Conservation (phyloP, 148 eudicot species). For the Amaranthus palmeri region DNA sequence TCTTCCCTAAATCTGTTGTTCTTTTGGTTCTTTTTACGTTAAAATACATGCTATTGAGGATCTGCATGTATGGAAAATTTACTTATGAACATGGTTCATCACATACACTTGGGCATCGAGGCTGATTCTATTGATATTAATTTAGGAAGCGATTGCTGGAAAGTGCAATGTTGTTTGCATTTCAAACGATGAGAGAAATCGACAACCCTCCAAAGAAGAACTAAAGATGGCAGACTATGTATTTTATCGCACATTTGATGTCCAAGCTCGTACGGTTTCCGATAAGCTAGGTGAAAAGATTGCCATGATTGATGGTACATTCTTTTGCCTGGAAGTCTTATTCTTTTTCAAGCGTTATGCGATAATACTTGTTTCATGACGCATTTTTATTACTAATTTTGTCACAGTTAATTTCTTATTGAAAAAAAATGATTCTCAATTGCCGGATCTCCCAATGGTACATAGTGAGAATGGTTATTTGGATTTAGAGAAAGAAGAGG, state of each 20-base stretch:
- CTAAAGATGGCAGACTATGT: slow-evolving; percentile 48
- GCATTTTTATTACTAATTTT: slow-evolving; percentile 25
- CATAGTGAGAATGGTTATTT: slow-evolving; percentile 16
- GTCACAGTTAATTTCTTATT: slow-evolving; percentile 59
- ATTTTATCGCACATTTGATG: slow-evolving; percentile 77
- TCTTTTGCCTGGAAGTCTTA: slow-evolving; percentile 12
- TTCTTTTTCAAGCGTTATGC: slow-evolving; percentile 20
- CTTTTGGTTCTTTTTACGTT: background rate
- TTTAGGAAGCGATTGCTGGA: slow-evolving; percentile 71
- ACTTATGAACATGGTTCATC: background rate
- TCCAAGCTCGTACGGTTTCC: slow-evolving; percentile 36
- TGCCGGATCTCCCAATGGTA: slow-evolving; percentile 26
- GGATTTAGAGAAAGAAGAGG: slow-evolving; percentile 19
- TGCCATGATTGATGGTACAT: slow-evolving; percentile 51
- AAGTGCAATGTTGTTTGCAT: slow-evolving; percentile 72
- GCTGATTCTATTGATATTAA: slow-evolving; percentile 27
- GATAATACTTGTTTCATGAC: slow-evolving; percentile 16
- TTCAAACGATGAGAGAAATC: slow-evolving; percentile 58
- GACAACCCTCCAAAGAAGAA: slow-evolving; percentile 58
- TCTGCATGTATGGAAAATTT: background rate
- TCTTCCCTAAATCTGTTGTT: no score
- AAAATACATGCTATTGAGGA: background rate
- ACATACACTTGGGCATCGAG: background rate
- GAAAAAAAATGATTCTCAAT: slow-evolving; percentile 41
- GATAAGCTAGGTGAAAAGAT: slow-evolving; percentile 51